phyloP scores from a whole-genome alignment of 495 filamentous ascomycete genomes.

The Xylaria scruposa region DNA sequence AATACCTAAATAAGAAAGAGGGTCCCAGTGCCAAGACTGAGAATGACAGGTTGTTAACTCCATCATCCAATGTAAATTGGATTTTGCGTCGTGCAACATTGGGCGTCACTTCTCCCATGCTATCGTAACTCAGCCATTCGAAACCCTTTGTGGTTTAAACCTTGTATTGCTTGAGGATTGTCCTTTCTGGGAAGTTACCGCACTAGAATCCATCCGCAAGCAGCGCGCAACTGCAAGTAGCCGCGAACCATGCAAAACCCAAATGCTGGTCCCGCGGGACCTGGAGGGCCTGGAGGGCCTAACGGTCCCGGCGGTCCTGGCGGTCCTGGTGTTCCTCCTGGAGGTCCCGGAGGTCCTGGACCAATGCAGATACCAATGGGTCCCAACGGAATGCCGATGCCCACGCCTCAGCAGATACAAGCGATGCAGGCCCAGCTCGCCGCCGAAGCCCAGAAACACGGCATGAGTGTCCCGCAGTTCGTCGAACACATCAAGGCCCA shows the following conservation, averaged over 20 bases:
- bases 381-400: conserved; percentile 59
- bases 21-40: conserved; percentile 29
- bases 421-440: conserved; percentile 85
- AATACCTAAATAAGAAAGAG: neutral
- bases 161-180: neutral
- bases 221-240: neutral
- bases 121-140: neutral
- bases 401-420: conserved; percentile 83
- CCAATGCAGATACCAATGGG: conserved; percentile 12
- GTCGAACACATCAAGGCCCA: conserved; percentile 69
- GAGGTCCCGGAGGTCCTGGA: conserved; percentile 10
- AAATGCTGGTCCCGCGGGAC: conserved; percentile 34
- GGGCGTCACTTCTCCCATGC: conserved; percentile 5
- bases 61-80: conserved; percentile 9
- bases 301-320: conserved; percentile 34
- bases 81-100: conserved; percentile 5
- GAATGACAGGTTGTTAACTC: conserved; percentile 44
- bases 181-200: neutral
- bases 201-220: neutral
- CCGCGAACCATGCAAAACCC: conserved; percentile 35
- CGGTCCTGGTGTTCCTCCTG: conserved; percentile 30
- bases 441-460: conserved; percentile 73
- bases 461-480: conserved; percentile 78
- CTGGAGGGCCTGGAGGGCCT: conserved; percentile 21
- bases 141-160: neutral